Conservation (phyloP, 2,329 filamentous ascomycete genomes). For the Akanthomyces muscarius region DNA sequence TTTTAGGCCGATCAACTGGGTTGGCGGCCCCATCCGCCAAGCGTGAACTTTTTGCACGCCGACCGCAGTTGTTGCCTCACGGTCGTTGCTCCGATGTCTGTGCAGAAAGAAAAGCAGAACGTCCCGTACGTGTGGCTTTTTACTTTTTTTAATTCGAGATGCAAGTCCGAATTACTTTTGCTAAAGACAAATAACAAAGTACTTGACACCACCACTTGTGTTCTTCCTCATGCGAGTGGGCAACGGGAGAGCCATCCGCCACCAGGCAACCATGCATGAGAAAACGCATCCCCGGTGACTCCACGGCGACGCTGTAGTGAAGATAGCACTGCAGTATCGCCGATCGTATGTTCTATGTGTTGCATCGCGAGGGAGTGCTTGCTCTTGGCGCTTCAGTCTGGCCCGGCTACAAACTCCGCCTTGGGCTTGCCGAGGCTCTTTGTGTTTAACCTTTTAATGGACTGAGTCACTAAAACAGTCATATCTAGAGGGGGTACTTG, state of each 20-base stretch:
- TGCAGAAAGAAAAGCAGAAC: too few species aligned
- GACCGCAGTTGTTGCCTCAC: neutral
- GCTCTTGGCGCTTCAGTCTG: neutral
- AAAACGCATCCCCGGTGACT: neutral
- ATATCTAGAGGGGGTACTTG: neutral
- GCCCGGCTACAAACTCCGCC: neutral
- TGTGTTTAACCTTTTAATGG: neutral
- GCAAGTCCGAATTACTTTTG: neutral
- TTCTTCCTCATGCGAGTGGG: neutral
- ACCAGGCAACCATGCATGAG: constrained; percentile 4
- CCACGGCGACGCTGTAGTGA: neutral
- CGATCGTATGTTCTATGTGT: neutral
- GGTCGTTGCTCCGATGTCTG: neutral
- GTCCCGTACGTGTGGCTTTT: too few species aligned
- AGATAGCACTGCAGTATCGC: neutral
- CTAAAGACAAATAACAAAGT: neutral
- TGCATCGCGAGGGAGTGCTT: neutral
- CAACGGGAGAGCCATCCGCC: neutral
- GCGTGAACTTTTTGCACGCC: neutral
- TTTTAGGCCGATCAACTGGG: neutral
- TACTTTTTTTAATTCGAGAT: too few species aligned
- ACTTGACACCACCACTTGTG: neutral
- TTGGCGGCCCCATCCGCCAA: neutral
- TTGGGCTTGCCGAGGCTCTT: neutral
- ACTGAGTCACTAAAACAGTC: neutral